A percentile compares a stretch with the other conserved stretches of the same genome.
Conservation (phyloP, 192 early-diverging fungal genomes). For the Entophlyctis luteolus region DNA sequence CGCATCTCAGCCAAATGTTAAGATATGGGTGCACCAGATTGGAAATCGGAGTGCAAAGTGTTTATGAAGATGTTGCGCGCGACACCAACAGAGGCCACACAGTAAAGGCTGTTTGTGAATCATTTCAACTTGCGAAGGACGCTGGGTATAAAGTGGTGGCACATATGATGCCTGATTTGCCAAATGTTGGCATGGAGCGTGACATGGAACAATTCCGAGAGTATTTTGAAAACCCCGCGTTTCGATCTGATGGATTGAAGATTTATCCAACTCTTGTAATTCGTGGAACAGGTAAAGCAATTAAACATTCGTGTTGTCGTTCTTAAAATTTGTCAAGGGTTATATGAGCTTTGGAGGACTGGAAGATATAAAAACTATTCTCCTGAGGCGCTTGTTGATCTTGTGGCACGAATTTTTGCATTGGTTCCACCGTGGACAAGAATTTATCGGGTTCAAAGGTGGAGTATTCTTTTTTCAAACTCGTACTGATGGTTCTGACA, state of each 20-base stretch:
- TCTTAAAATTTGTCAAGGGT: too few relatives aligned
- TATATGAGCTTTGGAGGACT: slow-evolving; percentile 99
- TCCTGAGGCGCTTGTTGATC: slow-evolving; percentile 90
- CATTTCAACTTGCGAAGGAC: slow-evolving; percentile 96
- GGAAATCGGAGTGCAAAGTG: slow-evolving; percentile 98
- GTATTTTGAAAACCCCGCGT: slow-evolving; percentile 97
- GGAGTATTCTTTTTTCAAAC: slow-evolving; percentile 21
- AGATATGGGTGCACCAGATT: slow-evolving; percentile 97
- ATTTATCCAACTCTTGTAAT: slow-evolving; percentile 98
- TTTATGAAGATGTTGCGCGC: slow-evolving; percentile 98
- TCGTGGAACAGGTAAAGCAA: slow-evolving; percentile 75
- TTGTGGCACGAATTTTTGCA: slow-evolving; percentile 91
- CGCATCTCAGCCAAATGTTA: slow-evolving; percentile 96
- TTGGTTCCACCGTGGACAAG: slow-evolving; percentile 98
- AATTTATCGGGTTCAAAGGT: slow-evolving; percentile 94
- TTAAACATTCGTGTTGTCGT: background rate
- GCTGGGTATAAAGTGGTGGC: slow-evolving; percentile 98
- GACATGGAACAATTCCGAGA: slow-evolving; percentile 96
- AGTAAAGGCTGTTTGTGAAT: slow-evolving; percentile 94
- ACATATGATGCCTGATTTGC: slow-evolving; percentile 99
- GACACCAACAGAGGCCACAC: slow-evolving; percentile 99
- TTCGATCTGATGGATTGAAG: slow-evolving; percentile 95
- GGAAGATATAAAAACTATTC: slow-evolving; percentile 97
- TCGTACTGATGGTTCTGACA: too few relatives aligned
- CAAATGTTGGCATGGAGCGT: slow-evolving; percentile 99